phyloP scores from a whole-genome alignment of 129 eudicot genomes.

The Tagetes erecta region DNA sequence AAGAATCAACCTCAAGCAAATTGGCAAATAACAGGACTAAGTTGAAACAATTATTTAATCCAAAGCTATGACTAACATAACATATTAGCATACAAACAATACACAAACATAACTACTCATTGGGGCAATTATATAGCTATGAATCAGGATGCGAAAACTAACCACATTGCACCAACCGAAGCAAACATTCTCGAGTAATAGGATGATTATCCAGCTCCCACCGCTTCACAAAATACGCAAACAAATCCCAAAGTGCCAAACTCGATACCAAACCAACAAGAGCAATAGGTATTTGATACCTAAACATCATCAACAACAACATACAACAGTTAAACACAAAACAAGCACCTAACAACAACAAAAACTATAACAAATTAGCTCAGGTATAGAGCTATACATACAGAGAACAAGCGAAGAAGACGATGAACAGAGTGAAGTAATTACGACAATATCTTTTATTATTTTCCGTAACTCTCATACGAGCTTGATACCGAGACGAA shows the following conservation, averaged over 20 bases:
- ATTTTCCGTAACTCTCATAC: constrained; percentile 82
- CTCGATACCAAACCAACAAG: constrained; percentile 77
- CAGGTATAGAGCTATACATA: constrained; percentile 26
- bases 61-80: background rate
- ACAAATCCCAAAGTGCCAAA: constrained; percentile 83
- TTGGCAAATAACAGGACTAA: background rate
- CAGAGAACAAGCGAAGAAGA: constrained; percentile 91
- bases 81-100: too few species aligned
- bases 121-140: background rate
- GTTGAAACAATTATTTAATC: background rate
- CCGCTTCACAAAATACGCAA: constrained; percentile 56
- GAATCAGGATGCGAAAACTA: constrained; percentile 24
- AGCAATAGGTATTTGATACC: constrained; percentile 92
- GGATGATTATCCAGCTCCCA: constrained; percentile 66
- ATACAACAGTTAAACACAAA: constrained; percentile 8
- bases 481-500: constrained; percentile 72
- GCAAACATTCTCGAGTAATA: constrained; percentile 41
- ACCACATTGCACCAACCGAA: constrained; percentile 67
- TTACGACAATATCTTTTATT: constrained; percentile 78
- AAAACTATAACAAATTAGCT: background rate
- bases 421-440: constrained; percentile 62
- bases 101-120: background rate
- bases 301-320: constrained; percentile 36
- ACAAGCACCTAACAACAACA: background rate
- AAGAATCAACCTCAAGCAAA: background rate